Evolutionary conservation across 148 eudicot genomes (phyloP), one percentile per base, ranked within the genome.

Genomic region (Dysphania ambrosioides): DNA sequence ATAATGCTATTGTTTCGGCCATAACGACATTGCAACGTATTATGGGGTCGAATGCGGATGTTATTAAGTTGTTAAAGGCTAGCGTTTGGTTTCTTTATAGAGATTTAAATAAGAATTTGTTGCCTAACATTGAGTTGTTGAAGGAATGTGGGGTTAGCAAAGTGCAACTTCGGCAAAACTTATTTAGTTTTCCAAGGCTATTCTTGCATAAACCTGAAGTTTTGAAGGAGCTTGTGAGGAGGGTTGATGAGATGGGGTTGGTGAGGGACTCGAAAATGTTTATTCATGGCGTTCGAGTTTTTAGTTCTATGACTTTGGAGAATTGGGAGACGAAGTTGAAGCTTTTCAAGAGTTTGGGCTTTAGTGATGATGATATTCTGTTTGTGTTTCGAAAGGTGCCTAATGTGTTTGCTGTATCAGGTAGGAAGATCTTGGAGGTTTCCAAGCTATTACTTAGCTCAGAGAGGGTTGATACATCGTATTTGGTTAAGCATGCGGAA

Each of bases 241-340:
- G 69, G 72, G 72, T 74, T 59, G 84, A 82, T 35, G 76, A 78
- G 71, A 42, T 82, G 79, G 76, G 76, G 1, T 65, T 77, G 26
- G 63, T 42, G 5, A 74, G 72, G 65, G 35, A 30, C 12, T 78
- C n/a, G n/a, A 49, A 53, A 38, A 78, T 66, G 79, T 82, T 41
- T 24, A 47, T 78, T 62, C 73, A 70, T 29, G 81, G 76, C 23
- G 53, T 82, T 59, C 75, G 81, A 30, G 65, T 55, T 4, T 13
- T 82, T 30, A 47, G 79, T 38, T 78, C 84, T 2, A 64, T 82
- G 81, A 55, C 15, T 10, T 12, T 1, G 16, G 65, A 82, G 13
- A 78, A 58, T 3, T 75, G 84, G 84, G 79, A 74, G 19, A 31
- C 47, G 3, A 82, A 82, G 32, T 61, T 74, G 65, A 53, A 82